Evolutionary conservation across 2,329 filamentous ascomycete species (phyloP).

Genomic region (Juglanconis oblonga): DNA sequence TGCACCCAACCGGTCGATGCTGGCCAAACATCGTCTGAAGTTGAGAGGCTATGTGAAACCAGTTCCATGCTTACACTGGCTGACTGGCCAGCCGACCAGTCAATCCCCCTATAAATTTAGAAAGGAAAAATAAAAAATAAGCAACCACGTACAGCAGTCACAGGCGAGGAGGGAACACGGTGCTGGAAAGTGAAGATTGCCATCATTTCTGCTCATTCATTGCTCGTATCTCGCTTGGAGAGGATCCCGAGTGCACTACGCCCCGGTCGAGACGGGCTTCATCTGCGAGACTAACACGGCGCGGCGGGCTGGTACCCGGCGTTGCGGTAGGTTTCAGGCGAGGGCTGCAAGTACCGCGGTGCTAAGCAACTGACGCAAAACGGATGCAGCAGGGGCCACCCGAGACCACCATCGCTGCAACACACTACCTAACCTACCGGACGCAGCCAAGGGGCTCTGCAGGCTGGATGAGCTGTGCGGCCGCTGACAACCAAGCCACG

Average conservation of each 20-base stretch:
- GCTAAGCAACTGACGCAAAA: background rate
- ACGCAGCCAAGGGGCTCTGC: background rate
- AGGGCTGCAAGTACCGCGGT: background rate
- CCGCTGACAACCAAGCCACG: background rate
- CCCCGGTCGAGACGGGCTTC: background rate
- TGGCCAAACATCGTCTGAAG: slow-evolving; percentile 12
- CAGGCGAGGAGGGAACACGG: background rate
- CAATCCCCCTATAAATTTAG: background rate
- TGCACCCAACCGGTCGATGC: background rate
- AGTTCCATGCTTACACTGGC: background rate
- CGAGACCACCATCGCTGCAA: background rate
- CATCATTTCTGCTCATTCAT: background rate
- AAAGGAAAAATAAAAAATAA: background rate
- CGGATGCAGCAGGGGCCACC: background rate
- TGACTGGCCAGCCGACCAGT: background rate
- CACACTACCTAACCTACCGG: background rate
- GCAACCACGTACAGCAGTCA: background rate
- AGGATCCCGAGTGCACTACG: no score
- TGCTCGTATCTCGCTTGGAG: background rate
- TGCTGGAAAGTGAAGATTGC: background rate
- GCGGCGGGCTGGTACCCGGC: background rate
- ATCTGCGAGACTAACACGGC: background rate
- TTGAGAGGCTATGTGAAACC: slow-evolving; percentile 10
- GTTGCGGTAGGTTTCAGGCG: background rate
- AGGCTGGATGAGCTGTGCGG: background rate